These are phyloP conservation scores for Alternaria gaisen DNA, from an alignment of 2,329 filamentous ascomycete genomes.

Conservation along the genomic window DNA sequence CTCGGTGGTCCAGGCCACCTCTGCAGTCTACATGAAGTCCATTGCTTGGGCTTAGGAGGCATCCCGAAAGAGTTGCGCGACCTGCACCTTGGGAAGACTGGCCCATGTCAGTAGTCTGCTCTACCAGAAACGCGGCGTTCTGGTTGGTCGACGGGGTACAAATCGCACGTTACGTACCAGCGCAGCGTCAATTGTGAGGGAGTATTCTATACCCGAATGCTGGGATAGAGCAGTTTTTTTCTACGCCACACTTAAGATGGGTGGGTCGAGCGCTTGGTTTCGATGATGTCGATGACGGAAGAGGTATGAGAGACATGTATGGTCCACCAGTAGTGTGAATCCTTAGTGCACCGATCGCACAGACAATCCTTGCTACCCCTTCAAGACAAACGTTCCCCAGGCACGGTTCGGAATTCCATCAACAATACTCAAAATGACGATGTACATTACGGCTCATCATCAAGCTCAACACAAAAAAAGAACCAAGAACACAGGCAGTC, in stretches of 20 bases:
- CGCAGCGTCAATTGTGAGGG: not conserved
- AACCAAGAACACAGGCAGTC: not conserved
- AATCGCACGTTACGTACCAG: conserved; percentile 2
- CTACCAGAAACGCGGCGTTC: not conserved
- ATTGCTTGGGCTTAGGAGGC: not conserved
- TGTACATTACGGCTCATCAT: not conserved
- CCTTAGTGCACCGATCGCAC: conserved; percentile 7
- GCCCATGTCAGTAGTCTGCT: not conserved
- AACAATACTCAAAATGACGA: not conserved
- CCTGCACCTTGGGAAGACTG: not conserved
- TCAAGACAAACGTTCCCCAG: not conserved
- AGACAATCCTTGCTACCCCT: conserved; percentile 3
- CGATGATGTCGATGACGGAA: not conserved
- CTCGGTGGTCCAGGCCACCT: not conserved
- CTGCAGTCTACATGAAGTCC: not conserved
- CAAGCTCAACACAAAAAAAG: not conserved
- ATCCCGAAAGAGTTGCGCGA: not conserved
- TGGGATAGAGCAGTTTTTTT: too few relatives aligned
- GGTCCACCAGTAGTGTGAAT: not conserved
- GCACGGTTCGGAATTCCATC: not conserved
- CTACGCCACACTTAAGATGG: not conserved
- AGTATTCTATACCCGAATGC: not conserved
- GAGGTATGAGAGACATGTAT: not conserved
- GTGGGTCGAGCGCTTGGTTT: not conserved
- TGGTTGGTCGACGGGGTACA: not conserved